phyloP scores from a whole-genome alignment of 2,329 filamentous ascomycete genomes.

The Ascochyta lentis region DNA sequence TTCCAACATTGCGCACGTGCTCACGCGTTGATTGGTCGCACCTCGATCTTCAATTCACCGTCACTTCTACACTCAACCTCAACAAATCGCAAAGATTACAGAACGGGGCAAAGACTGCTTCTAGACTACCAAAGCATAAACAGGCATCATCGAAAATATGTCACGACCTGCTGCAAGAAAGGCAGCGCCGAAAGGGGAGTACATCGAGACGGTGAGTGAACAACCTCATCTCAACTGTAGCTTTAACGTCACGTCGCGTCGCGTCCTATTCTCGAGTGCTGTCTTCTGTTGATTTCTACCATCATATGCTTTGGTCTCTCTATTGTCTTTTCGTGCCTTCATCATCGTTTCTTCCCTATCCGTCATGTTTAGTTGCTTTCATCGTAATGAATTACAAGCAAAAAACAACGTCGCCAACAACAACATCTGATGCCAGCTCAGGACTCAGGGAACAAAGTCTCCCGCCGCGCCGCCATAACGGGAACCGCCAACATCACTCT shows the following conservation, averaged over 20 bases:
- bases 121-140: background rate
- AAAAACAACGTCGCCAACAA: background rate
- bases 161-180: constrained; percentile 60
- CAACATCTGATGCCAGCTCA: constrained; percentile 45
- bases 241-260: background rate
- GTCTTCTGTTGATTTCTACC: too few relatives aligned
- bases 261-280: background rate
- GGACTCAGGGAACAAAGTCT: constrained; percentile 99
- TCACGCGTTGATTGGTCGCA: constrained; percentile 20
- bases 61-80: constrained; percentile 4
- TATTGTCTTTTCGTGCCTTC: background rate
- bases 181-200: constrained; percentile 78
- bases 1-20: constrained; percentile 4
- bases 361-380: background rate
- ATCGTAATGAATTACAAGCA: background rate
- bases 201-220: constrained; percentile 83
- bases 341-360: background rate
- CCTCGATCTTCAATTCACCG: constrained; percentile 10
- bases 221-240: background rate
- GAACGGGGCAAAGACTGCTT: background rate
- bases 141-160: constrained; percentile 31
- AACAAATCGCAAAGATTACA: background rate
- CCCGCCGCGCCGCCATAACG: constrained; percentile 86
- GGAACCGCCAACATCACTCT: constrained; percentile 98
- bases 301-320: too few relatives aligned